Base-by-base conservation (phyloP, 305 asterid species). In the Rubia tinctorum region DNA sequence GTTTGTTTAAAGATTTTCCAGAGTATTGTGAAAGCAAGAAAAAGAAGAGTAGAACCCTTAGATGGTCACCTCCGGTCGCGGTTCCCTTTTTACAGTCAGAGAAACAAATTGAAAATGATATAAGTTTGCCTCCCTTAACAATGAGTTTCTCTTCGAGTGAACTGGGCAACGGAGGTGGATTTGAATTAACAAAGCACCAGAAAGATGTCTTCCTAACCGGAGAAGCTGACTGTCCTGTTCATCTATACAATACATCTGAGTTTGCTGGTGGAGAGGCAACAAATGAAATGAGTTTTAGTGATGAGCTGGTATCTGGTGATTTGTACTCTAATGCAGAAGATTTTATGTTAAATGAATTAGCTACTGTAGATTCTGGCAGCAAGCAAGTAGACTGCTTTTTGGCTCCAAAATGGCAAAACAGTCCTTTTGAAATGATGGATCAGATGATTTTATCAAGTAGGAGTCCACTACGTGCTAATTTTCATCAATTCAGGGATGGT, bases 31-130 rank as follows among this genome's bases (percentile, higher is more conserved):
- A 75, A 75, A 78, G 75, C 64, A 79, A 78, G 77, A 86, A 75
- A 79, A 88, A 86, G 83, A 86, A 87, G 86, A 47, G 79, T 85
- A 78, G 76, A 82, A 79, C 71, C 75, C 80, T 74, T 79, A 75
- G 80, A 61, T 71, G 73, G 80, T 76, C 71, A 72, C 68, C 76
- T 62, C 76, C 88, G 69, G 73, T 81, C 30, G 86, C 75, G 68
- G 74, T 78, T 73, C 66, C 81, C 76, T 74, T 82, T 72, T 73
- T 84, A 10, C 80, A 74, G 73, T 71, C 74, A 74, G 83, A 85
- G 81, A 87, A 86, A 81, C 82, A 74, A 66, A 72, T 77, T 68
- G 76, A 76, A 74, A 82, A 80, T 77, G 81, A 59, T 72, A 82
- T 83, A 73, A 67, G 49, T 77, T 49, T 80, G 71, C 73, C 80